Evolutionary conservation across 306 rosid species (phyloP).

Genomic region (Hylodesmum podocarpum): DNA sequence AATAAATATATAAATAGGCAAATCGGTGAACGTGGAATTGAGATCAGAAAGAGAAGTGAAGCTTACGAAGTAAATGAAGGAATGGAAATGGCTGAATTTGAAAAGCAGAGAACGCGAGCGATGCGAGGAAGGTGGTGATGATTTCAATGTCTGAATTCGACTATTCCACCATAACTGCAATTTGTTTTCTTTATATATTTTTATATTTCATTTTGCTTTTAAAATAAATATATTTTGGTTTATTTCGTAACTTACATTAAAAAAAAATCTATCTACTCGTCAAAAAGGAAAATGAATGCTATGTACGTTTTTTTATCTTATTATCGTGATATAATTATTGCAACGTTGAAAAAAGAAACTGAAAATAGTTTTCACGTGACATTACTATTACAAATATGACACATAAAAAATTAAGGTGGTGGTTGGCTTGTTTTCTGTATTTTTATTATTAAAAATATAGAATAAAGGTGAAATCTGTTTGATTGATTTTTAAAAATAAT

Average conservation of each 20-base stretch:
- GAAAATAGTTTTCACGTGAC: not conserved
- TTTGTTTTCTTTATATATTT: not conserved
- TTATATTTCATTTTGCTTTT: not conserved
- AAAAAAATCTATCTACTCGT: too few relatives aligned
- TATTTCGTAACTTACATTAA: not conserved
- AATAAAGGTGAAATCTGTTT: too few relatives aligned
- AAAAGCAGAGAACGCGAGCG: not conserved
- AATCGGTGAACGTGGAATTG: not conserved
- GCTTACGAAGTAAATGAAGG: slow-evolving; percentile 22
- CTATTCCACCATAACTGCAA: not conserved
- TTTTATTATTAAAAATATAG: too few relatives aligned
- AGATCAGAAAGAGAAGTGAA: slow-evolving; percentile 17
- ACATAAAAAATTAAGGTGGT: too few relatives aligned
- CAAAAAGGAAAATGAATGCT: too few relatives aligned
- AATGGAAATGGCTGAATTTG: slow-evolving; percentile 14
- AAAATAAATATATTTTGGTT: not conserved
- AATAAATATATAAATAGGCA: not conserved
- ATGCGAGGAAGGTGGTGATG: slow-evolving; percentile 24
- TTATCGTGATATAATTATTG: not conserved
- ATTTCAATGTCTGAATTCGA: not conserved
- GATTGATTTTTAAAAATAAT: not conserved
- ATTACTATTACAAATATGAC: not conserved
- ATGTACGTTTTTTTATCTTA: not conserved
- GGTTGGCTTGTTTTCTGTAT: too few relatives aligned
- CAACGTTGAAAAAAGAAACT: not conserved